Percentiles rank a stretch among this genome's conserved stretches.
Evolutionary conservation across 2,329 filamentous ascomycete species (phyloP).

Genomic region (Lecanicillium sp.): DNA sequence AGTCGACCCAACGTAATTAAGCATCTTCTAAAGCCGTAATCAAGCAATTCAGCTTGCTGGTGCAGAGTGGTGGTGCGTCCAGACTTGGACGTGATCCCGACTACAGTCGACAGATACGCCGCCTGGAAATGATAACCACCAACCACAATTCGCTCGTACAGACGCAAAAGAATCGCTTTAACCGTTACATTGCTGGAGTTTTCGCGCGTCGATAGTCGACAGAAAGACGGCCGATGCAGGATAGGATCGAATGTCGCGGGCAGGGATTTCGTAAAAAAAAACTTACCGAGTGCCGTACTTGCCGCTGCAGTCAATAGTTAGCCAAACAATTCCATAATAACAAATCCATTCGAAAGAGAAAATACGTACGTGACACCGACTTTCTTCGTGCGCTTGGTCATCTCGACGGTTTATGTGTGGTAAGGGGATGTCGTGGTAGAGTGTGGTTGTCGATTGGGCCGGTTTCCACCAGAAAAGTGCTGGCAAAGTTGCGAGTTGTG

Average conservation of each 20-base stretch:
- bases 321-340: constrained; percentile 4
- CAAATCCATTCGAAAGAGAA: background rate
- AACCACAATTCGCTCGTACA: too few species aligned
- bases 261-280: background rate
- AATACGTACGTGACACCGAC: constrained; percentile 74
- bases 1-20: too few species aligned
- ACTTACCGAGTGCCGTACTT: constrained; percentile 95
- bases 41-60: too few species aligned
- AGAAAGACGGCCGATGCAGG: background rate
- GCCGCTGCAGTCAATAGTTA: constrained; percentile 37
- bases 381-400: constrained; percentile 95
- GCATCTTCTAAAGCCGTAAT: too few species aligned
- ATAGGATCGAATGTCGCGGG: constrained; percentile 7
- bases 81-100: too few species aligned
- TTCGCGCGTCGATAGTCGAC: too few species aligned
- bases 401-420: constrained; percentile 51
- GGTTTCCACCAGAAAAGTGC: constrained; percentile 22
- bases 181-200: too few species aligned
- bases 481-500: constrained; percentile 23
- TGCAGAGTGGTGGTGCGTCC: too few species aligned
- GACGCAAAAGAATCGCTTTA: too few species aligned
- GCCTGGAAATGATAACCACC: too few species aligned
- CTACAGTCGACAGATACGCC: too few species aligned
- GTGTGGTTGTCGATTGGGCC: constrained; percentile 19
- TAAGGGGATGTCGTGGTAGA: constrained; percentile 24